A percentile compares a stretch with the other conserved stretches of the same genome.
phyloP scores from a whole-genome alignment of 768 basidiomycete species.

The Hypholoma sublateritium region DNA sequence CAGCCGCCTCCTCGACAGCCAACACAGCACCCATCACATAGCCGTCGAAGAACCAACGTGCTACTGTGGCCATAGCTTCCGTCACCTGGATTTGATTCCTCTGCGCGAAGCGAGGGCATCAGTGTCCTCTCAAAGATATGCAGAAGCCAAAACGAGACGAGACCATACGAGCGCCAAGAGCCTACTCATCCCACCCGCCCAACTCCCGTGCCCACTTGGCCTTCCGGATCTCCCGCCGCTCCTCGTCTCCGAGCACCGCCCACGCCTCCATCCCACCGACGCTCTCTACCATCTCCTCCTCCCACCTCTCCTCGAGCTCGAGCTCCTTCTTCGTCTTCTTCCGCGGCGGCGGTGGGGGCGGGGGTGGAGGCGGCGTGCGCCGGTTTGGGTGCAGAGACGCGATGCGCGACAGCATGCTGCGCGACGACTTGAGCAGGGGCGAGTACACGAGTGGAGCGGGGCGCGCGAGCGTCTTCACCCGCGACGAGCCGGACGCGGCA shows the following conservation, averaged over 20 bases:
- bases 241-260: conserved; percentile 46
- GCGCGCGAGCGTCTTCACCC: conserved; percentile 17
- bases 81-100: too few relatives aligned
- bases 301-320: conserved; percentile 75
- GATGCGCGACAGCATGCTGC: conserved; percentile 60
- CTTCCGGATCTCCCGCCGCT: conserved; percentile 53
- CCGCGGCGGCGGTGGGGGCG: conserved; percentile 65
- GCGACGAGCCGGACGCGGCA: conserved; percentile 13
- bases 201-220: conserved; percentile 66
- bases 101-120: too few relatives aligned
- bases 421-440: conserved; percentile 65
- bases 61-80: too few relatives aligned
- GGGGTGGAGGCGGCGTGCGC: conserved; percentile 70
- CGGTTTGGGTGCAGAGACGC: conserved; percentile 77
- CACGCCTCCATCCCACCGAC: conserved; percentile 67
- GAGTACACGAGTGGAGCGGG: conserved; percentile 46
- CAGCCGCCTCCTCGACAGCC: too few relatives aligned
- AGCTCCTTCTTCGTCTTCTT: conserved; percentile 83
- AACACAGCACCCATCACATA: too few relatives aligned
- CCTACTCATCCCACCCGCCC: conserved; percentile 54
- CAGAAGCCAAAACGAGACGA: not conserved
- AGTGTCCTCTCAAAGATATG: too few relatives aligned
- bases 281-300: conserved; percentile 74
- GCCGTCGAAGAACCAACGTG: too few relatives aligned
- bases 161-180: not conserved